Conservation (phyloP, 441 rosid genomes). For the Croton setiger region DNA sequence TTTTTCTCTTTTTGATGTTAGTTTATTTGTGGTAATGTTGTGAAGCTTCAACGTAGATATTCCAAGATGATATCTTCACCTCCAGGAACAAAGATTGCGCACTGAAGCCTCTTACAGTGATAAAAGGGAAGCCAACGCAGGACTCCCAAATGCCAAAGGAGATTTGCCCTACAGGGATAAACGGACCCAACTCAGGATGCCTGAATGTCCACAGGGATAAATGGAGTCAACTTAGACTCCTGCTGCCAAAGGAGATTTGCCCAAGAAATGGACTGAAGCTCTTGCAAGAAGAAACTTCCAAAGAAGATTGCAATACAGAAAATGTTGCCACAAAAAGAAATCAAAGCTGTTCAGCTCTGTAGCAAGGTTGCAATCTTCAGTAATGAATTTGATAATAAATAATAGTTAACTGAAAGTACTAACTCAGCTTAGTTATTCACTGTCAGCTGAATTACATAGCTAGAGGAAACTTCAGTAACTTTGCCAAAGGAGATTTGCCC, state of each 20-base stretch:
- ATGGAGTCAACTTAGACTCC: slow-evolving; percentile 32
- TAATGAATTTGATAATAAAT: slow-evolving; percentile 16
- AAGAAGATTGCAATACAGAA: slow-evolving; percentile 26
- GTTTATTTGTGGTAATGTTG: background rate
- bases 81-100: background rate
- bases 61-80: slow-evolving; percentile 9
- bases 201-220: slow-evolving; percentile 37
- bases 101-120: slow-evolving; percentile 27
- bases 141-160: slow-evolving; percentile 54
- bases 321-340: slow-evolving; percentile 6
- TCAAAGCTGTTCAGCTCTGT: slow-evolving; percentile 38
- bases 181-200: slow-evolving; percentile 43
- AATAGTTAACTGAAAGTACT: background rate
- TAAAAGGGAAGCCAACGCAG: slow-evolving; percentile 22
- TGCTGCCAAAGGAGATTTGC: slow-evolving; percentile 87
- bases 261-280: slow-evolving; percentile 44
- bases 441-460: slow-evolving; percentile 25
- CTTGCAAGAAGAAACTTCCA: slow-evolving; percentile 33
- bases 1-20: background rate
- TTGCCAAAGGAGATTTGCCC: slow-evolving; percentile 76
- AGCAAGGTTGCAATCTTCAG: slow-evolving; percentile 24
- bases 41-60: background rate
- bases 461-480: slow-evolving; percentile 24
- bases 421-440: slow-evolving; percentile 22
- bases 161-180: slow-evolving; percentile 63